phyloP scores from a whole-genome alignment of 2,329 filamentous ascomycete genomes.

The Fonsecaea multimorphosa region DNA sequence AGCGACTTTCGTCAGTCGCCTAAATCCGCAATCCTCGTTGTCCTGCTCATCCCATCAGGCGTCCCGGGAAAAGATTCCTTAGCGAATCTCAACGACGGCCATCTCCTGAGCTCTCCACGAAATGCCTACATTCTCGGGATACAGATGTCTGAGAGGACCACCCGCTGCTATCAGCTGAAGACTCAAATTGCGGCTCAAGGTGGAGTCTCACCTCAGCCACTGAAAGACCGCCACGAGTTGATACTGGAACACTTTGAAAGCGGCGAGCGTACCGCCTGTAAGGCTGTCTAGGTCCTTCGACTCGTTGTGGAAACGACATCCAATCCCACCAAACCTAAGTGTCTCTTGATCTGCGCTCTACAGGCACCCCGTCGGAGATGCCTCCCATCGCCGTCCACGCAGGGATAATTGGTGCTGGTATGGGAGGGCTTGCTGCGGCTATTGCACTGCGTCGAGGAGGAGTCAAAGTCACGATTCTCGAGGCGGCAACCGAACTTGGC shows the following conservation, averaged over 20 bases:
- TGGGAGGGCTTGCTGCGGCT: constrained; percentile 52
- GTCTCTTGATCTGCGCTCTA: neutral
- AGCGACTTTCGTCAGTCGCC: neutral
- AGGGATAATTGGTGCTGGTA: constrained; percentile 47
- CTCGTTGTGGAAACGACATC: neutral
- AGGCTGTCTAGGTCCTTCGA: constrained; percentile 1
- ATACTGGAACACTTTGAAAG: neutral
- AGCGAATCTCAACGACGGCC: neutral
- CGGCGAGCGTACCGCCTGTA: neutral
- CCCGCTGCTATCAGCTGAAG: neutral
- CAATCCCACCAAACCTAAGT: neutral
- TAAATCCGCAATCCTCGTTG: neutral
- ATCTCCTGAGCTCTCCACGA: neutral
- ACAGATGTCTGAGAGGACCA: neutral
- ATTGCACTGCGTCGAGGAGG: constrained; percentile 51
- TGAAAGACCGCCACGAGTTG: neutral
- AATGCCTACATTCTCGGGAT: neutral
- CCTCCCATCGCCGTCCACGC: constrained; percentile 32
- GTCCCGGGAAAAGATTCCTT: neutral
- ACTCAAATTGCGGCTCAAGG: neutral
- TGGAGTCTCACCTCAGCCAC: neutral
- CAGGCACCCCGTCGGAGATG: neutral
- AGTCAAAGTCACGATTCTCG: constrained; percentile 39
- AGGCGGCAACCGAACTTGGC: constrained; percentile 23
- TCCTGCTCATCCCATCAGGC: neutral